These are phyloP conservation scores for Neofusicoccum sp. DNA, from an alignment of 2,329 filamentous ascomycete genomes.

Conservation along the genomic window DNA sequence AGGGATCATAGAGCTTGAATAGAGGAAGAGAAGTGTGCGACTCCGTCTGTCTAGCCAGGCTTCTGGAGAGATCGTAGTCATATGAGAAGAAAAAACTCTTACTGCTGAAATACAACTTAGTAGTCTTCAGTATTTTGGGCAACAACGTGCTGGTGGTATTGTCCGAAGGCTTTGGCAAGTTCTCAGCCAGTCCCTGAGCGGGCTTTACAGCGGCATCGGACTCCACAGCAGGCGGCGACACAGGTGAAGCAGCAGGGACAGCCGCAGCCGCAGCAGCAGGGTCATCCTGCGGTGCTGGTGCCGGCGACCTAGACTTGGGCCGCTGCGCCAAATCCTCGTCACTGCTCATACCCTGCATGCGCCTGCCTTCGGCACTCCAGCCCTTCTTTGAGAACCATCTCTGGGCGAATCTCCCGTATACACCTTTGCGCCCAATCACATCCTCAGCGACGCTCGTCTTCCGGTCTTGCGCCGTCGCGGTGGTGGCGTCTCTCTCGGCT, in stretches of 20 bases:
- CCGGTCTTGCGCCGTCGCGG: slow-evolving; percentile 29
- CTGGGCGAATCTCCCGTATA: slow-evolving; percentile 84
- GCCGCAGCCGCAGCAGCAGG: not conserved
- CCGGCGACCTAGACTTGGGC: slow-evolving; percentile 2
- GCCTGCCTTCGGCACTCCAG: slow-evolving; percentile 70
- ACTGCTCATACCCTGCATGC: slow-evolving; percentile 66
- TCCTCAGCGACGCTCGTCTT: slow-evolving; percentile 74
- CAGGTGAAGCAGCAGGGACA: not conserved
- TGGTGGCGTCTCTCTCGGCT: slow-evolving; percentile 30
- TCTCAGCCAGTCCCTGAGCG: not conserved
- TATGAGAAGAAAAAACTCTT: slow-evolving; percentile 94
- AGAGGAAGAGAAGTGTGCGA: slow-evolving; percentile 57
- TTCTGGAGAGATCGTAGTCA: slow-evolving; percentile 84
- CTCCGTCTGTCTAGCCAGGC: slow-evolving; percentile 44
- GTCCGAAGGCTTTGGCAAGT: slow-evolving; percentile 1
- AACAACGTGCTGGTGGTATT: slow-evolving; percentile 50
- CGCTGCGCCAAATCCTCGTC: slow-evolving; percentile 40
- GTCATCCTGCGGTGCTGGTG: slow-evolving; percentile 7
- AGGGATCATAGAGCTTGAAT: slow-evolving; percentile 68
- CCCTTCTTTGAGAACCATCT: slow-evolving; percentile 87
- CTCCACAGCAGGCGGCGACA: slow-evolving; percentile 6
- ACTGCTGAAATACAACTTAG: slow-evolving; percentile 78
- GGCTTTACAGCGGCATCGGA: slow-evolving; percentile 6
- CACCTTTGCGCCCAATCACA: slow-evolving; percentile 77
- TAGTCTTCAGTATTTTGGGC: slow-evolving; percentile 80